phyloP scores from a whole-genome alignment of 2,329 filamentous ascomycete species.

The Penicillium sp. region DNA sequence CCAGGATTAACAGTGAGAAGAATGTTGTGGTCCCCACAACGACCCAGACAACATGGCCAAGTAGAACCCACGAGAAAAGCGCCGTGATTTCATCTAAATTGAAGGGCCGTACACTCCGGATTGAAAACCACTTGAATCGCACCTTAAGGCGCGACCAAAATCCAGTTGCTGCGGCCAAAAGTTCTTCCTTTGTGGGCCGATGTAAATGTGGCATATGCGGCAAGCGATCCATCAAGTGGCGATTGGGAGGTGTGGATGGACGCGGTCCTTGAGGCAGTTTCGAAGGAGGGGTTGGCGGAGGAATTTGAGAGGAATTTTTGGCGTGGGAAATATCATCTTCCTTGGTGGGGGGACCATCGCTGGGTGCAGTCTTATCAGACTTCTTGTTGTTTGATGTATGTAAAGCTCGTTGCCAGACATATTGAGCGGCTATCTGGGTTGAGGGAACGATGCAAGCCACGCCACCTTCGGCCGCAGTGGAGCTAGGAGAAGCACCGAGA shows the following conservation, averaged over 20 bases:
- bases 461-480: conserved; percentile 33
- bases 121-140: conserved; percentile 96
- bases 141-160: conserved; percentile 90
- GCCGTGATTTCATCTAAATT: conserved; percentile 96
- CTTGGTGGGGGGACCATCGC: conserved; percentile 14
- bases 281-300: conserved; percentile 3
- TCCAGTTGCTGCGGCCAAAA: conserved; percentile 84
- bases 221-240: conserved; percentile 57
- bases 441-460: conserved; percentile 32
- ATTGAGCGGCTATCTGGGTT: conserved; percentile 32
- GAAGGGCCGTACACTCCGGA: conserved; percentile 88
- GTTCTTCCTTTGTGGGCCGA: conserved; percentile 87
- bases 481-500: conserved; percentile 43
- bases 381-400: conserved; percentile 28
- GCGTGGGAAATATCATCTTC: conserved; percentile 11
- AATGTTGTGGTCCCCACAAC: conserved; percentile 97
- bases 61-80: conserved; percentile 89
- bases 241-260: conserved; percentile 22
- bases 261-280: conserved; percentile 27
- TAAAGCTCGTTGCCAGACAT: conserved; percentile 32
- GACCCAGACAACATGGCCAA: conserved; percentile 92
- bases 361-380: conserved; percentile 13
- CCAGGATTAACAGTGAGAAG: conserved; percentile 84
- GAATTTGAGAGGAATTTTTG: conserved; percentile 9
- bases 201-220: conserved; percentile 73